Base-by-base conservation (phyloP, 768 basidiomycete species). In the Hygrocybe punicea region DNA sequence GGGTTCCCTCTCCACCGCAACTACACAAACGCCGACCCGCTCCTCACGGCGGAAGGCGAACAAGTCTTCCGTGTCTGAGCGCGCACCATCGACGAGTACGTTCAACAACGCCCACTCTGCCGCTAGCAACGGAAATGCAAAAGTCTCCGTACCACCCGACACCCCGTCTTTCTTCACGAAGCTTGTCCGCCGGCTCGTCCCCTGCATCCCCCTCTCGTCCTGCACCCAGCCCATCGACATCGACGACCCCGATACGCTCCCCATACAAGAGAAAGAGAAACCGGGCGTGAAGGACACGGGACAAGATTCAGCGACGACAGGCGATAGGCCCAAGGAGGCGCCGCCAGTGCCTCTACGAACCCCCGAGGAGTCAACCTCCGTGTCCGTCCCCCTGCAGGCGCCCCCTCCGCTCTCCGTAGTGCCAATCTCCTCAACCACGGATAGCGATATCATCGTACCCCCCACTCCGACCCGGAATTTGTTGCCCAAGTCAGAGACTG, bases 131-230 rank as follows among this genome's bases (percentile, higher is more conserved):
- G 56, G 63, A 33, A 55, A 54, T 10, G 59, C 59, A 33, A 63
- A 56, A 49, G 49, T 52, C 55, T 57, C 62, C 51, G 40, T 63
- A 53, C 56, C 58, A 37, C 50, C 61, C 11, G 53, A 71, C 61
- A 79, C 79, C 73, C 73, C 78, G 52, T 83, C 85, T 21, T 79
- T 88, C 62, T 69, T 87, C 57, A 78, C 81, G 51, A 83, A 78
- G 67, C 72, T 89, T 56, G 66, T 89, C 51, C 81, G 76, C 60
- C 77, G 80, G 58, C 77, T 89, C 53, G 77, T 89, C 50, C 88
- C 87, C 34, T 90, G 88, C 58, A 71, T 86, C 47, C 76, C 80
- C n/a, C 76, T 83, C 19, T 81, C 78, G 17, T 65, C 73, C 39
- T 72, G 72, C 57, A 63, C 78, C n/a, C 81, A 82, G 56, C 65